phyloP scores from a whole-genome alignment of 2,329 filamentous ascomycete genomes.

The Beauveria scarabaeidicola region DNA sequence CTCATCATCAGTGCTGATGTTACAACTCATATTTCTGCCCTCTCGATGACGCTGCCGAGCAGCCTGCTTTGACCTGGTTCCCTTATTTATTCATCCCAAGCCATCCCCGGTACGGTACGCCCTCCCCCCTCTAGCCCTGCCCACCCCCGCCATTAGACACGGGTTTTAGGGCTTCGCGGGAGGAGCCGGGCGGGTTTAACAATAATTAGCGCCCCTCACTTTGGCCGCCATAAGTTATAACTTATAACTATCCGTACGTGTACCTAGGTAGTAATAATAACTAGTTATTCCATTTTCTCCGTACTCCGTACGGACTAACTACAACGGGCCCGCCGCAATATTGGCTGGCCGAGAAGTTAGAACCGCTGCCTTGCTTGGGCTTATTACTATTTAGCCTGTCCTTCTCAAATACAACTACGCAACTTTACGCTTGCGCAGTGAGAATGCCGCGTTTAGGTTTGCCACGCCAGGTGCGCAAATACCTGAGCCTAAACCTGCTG shows the following conservation, averaged over 20 bases:
- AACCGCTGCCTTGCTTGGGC: background rate
- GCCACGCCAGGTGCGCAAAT: background rate
- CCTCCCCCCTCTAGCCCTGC: no score
- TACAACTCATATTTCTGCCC: no score
- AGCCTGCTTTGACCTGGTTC: no score
- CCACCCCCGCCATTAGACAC: background rate
- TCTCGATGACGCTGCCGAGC: no score
- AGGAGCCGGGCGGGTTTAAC: background rate
- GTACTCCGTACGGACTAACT: no score
- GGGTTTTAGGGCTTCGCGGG: background rate
- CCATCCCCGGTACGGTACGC: no score
- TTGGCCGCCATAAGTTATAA: background rate
- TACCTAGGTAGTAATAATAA: no score
- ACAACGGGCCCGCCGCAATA: no score
- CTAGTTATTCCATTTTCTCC: no score
- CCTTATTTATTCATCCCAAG: no score
- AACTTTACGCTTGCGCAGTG: background rate
- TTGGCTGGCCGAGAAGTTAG: background rate
- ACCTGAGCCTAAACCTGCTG: constrained; percentile 2
- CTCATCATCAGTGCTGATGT: no score
- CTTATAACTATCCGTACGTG: no score
- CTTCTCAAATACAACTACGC: background rate
- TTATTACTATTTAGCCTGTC: background rate
- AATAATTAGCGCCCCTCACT: background rate
- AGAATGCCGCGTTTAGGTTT: background rate